Percentiles rank a stretch among this genome's conserved stretches.
These are phyloP conservation scores for Suillus brevipes DNA, from an alignment of 768 basidiomycete genomes.

Conservation along the genomic window DNA sequence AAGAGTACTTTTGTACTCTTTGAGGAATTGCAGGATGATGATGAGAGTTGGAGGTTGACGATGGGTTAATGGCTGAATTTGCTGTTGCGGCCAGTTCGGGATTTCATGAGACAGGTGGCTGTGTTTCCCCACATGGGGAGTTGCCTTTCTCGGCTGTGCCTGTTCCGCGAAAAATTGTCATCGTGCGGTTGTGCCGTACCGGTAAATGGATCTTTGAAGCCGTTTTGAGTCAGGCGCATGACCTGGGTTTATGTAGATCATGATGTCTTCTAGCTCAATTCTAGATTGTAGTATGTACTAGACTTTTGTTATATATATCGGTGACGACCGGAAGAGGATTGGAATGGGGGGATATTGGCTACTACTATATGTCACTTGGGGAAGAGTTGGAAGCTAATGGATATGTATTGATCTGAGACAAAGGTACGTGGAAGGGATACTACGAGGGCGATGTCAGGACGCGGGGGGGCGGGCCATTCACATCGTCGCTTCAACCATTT, in stretches of 20 bases:
- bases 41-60: conserved; percentile 9
- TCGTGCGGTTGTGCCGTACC: neutral
- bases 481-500: neutral
- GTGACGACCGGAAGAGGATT: neutral
- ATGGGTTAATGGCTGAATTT: conserved; percentile 15
- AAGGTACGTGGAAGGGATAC: neutral
- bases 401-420: neutral
- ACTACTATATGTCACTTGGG: too few relatives aligned
- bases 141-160: conserved; percentile 21
- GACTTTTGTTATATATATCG: neutral
- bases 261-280: too few relatives aligned
- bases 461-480: too few relatives aligned
- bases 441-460: neutral
- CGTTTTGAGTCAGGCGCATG: neutral
- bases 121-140: conserved; percentile 24
- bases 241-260: neutral
- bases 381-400: too few relatives aligned
- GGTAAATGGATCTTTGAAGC: neutral
- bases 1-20: conserved; percentile 1
- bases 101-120: conserved; percentile 30
- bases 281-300: neutral
- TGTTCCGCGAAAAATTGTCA: neutral
- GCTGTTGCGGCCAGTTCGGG: conserved; percentile 15
- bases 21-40: neutral
- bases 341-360: too few relatives aligned